phyloP scores from a whole-genome alignment of 2,329 filamentous ascomycete species.

The Amphichorda felina region DNA sequence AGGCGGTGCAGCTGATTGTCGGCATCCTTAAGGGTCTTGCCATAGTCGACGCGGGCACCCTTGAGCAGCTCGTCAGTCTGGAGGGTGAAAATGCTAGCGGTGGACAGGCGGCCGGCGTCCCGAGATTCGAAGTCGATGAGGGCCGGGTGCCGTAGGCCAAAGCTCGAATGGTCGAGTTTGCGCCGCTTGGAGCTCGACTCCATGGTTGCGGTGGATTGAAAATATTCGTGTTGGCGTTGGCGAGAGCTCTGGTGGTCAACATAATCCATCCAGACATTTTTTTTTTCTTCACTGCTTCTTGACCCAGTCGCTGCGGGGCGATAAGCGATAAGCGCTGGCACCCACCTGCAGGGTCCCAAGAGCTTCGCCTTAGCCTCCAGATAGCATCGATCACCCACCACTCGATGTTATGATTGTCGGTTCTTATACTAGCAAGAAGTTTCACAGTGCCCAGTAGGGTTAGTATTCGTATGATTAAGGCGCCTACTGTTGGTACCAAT shows the following conservation, averaged over 20 bases:
- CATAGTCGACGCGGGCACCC: slow-evolving; percentile 41
- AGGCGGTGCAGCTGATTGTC: slow-evolving; percentile 37
- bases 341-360: background rate
- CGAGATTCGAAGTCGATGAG: slow-evolving; percentile 28
- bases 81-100: slow-evolving; percentile 43
- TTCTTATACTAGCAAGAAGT: no score
- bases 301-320: slow-evolving; percentile 1
- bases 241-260: background rate
- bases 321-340: slow-evolving; percentile 1
- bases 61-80: slow-evolving; percentile 48
- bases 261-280: background rate
- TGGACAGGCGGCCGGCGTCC: slow-evolving; percentile 26
- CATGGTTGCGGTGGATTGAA: slow-evolving; percentile 17
- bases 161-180: slow-evolving; percentile 29
- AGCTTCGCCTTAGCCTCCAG: no score
- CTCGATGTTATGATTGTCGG: no score
- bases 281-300: slow-evolving; percentile 2
- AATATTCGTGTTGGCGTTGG: background rate
- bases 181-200: slow-evolving; percentile 35
- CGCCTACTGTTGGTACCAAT: no score
- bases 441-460: no score
- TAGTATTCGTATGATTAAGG: no score
- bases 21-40: slow-evolving; percentile 31
- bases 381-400: no score
- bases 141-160: slow-evolving; percentile 18